phyloP scores from a whole-genome alignment of 2,329 filamentous ascomycete species.

The Hypocrella siamensis region DNA sequence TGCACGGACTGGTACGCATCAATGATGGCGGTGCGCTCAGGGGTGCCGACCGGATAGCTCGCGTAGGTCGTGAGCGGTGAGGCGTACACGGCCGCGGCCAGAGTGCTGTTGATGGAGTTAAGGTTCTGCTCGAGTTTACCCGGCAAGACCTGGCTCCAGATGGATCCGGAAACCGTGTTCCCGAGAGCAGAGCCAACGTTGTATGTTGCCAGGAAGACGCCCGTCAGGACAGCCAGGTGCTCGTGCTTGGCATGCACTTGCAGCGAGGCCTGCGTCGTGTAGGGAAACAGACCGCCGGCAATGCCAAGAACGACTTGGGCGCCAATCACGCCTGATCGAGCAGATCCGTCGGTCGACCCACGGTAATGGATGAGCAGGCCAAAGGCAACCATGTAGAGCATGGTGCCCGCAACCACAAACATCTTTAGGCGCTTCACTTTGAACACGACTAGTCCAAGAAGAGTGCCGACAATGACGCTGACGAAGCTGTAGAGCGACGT shows the following conservation, averaged over 20 bases:
- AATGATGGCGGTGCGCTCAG: slow-evolving; percentile 37
- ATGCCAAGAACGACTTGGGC: slow-evolving; percentile 45
- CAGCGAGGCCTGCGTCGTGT: slow-evolving; percentile 40
- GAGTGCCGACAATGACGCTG: slow-evolving; percentile 27
- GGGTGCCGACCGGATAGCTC: slow-evolving; percentile 32
- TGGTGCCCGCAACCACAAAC: slow-evolving; percentile 33
- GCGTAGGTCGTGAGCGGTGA: slow-evolving; percentile 41
- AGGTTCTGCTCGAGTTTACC: slow-evolving; percentile 31
- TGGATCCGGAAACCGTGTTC: slow-evolving; percentile 39
- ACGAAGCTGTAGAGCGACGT: slow-evolving; percentile 32
- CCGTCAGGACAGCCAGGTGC: slow-evolving; percentile 38
- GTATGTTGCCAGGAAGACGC: slow-evolving; percentile 38
- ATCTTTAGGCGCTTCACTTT: slow-evolving; percentile 36
- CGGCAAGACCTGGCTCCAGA: slow-evolving; percentile 44
- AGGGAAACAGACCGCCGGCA: slow-evolving; percentile 40
- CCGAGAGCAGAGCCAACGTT: slow-evolving; percentile 44
- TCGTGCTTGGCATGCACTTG: slow-evolving; percentile 41
- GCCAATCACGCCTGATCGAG: slow-evolving; percentile 38
- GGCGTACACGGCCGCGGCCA: slow-evolving; percentile 41
- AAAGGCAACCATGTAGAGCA: slow-evolving; percentile 36
- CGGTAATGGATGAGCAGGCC: slow-evolving; percentile 44
- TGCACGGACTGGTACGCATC: slow-evolving; percentile 31
- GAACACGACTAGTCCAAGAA: slow-evolving; percentile 32
- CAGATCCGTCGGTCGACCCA: slow-evolving; percentile 23
- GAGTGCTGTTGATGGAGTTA: slow-evolving; percentile 18